Conservation (phyloP, 345 rosid genomes). For the Eucalyptus shirleyi region DNA sequence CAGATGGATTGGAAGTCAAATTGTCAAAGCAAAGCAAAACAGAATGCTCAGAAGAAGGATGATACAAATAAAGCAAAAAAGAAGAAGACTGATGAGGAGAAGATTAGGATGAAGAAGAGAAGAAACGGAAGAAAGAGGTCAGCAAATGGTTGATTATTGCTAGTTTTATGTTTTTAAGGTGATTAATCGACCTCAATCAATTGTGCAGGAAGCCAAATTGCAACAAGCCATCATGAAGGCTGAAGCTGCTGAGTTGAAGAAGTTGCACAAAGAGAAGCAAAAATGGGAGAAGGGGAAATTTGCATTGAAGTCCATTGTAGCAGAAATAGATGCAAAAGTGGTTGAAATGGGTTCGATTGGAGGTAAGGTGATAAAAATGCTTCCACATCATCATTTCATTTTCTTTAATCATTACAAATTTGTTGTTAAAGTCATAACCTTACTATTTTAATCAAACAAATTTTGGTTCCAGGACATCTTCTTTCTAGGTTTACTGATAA, state of each 20-base stretch:
- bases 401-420: background rate
- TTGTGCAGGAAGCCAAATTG: slow-evolving; percentile 68
- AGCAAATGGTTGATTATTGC: background rate
- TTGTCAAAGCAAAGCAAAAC: background rate
- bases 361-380: slow-evolving; percentile 28
- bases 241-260: slow-evolving; percentile 72
- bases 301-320: slow-evolving; percentile 74
- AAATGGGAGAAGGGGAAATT: slow-evolving; percentile 92
- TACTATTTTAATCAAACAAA: background rate
- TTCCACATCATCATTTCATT: background rate
- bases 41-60: slow-evolving; percentile 9
- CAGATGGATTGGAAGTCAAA: slow-evolving; percentile 6
- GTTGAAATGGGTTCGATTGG: slow-evolving; percentile 73
- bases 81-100: slow-evolving; percentile 44
- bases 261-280: slow-evolving; percentile 57
- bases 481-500: slow-evolving; percentile 81
- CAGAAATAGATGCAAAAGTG: slow-evolving; percentile 72
- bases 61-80: slow-evolving; percentile 25
- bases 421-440: background rate
- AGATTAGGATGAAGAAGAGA: slow-evolving; percentile 46
- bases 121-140: slow-evolving; percentile 70
- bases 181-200: slow-evolving; percentile 1
- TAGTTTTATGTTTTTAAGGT: background rate
- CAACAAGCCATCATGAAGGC: slow-evolving; percentile 69
- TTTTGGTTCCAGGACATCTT: slow-evolving; percentile 48